phyloP scores from a whole-genome alignment of 1,284 basidiomycete genomes.

The Austropuccinia psidii region DNA sequence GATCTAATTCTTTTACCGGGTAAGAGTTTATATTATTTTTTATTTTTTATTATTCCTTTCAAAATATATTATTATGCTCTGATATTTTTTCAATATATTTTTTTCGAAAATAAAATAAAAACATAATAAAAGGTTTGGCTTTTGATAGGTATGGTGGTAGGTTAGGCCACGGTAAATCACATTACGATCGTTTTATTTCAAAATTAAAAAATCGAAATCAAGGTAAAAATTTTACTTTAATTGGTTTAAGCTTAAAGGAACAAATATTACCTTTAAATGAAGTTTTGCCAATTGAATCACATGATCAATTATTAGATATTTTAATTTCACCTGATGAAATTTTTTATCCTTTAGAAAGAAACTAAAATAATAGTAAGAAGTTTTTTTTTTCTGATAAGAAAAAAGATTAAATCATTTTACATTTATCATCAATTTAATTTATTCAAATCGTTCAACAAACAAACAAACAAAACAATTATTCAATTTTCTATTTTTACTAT shows the following conservation, averaged over 20 bases:
- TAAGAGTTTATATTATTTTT: not conserved
- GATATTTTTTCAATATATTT: not conserved
- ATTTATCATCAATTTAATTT: too few species aligned
- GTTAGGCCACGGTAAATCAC: conserved; percentile 29
- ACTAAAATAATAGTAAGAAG: too few species aligned
- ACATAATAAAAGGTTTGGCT: not conserved
- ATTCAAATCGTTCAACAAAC: too few species aligned
- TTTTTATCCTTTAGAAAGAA: not conserved
- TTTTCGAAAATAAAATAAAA: not conserved
- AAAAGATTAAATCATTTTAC: too few species aligned
- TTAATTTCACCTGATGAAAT: conserved; percentile 11
- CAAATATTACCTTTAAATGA: conserved; percentile 6
- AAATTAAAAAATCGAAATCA: not conserved
- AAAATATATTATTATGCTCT: not conserved
- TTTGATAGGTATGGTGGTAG: conserved; percentile 23
- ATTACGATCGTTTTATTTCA: conserved; percentile 23
- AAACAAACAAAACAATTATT: too few species aligned
- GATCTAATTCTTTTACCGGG: conserved; percentile 31
- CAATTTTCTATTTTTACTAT: too few species aligned
- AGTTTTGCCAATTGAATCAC: not conserved
- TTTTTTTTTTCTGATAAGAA: too few species aligned
- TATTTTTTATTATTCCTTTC: not conserved
- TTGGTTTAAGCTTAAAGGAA: conserved; percentile 8
- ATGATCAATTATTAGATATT: conserved; percentile 20
- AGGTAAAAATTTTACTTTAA: not conserved